Conservation (phyloP, 805 yeast species). For the Metschnikowia matae region DNA sequence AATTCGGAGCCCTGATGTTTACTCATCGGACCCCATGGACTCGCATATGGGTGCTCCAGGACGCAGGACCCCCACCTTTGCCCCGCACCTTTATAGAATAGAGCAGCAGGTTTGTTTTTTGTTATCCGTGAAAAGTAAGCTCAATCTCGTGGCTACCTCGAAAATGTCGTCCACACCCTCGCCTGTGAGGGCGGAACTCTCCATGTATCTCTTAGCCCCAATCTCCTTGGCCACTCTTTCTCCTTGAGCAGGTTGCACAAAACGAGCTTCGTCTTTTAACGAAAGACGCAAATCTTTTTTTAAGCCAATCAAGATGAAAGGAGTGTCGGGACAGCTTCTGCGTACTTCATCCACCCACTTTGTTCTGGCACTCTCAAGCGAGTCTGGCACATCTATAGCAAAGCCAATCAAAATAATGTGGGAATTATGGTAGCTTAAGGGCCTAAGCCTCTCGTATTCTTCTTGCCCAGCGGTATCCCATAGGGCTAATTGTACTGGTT, state of each 20-base stretch:
- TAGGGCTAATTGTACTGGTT: slow-evolving; percentile 78
- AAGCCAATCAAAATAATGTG: slow-evolving; percentile 83
- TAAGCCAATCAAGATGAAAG: slow-evolving; percentile 75
- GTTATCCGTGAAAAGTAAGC: slow-evolving; percentile 46
- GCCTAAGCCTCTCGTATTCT: slow-evolving; percentile 87
- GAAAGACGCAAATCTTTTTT: slow-evolving; percentile 71
- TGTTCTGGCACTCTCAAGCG: slow-evolving; percentile 72
- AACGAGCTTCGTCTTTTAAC: slow-evolving; percentile 35
- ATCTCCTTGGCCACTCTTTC: slow-evolving; percentile 69
- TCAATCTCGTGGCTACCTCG: slow-evolving; percentile 84
- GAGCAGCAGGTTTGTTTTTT: slow-evolving; percentile 31
- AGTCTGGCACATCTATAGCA: slow-evolving; percentile 80
- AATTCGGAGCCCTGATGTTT: background rate
- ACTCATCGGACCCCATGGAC: background rate
- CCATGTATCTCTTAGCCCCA: slow-evolving; percentile 80
- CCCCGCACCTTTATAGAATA: slow-evolving; percentile 20
- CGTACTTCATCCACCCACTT: slow-evolving; percentile 88
- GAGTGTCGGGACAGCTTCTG: slow-evolving; percentile 76
- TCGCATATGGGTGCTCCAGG: background rate
- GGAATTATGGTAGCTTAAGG: slow-evolving; percentile 82
- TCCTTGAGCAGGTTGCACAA: slow-evolving; percentile 57
- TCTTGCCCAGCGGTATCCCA: slow-evolving; percentile 99
- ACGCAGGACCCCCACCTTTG: slow-evolving; percentile 3
- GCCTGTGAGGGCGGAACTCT: slow-evolving; percentile 89
- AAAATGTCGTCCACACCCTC: slow-evolving; percentile 94